A percentile compares a stretch with the other conserved stretches of the same genome.
Evolutionary conservation across 2,329 filamentous ascomycete genomes (phyloP).

Genomic region (Fusarium sp.): DNA sequence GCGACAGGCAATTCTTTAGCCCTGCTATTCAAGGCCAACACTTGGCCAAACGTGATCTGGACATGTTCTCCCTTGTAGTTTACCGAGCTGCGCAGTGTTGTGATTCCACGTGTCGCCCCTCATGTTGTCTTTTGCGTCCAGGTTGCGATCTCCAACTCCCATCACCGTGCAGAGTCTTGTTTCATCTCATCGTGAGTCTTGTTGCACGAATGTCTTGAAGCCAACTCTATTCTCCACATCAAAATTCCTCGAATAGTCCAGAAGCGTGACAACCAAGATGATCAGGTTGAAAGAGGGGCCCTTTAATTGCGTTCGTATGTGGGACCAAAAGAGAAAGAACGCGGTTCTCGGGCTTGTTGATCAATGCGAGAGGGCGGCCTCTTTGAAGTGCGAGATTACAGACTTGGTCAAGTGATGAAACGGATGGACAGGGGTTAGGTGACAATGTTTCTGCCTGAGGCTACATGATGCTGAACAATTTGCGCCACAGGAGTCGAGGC

Average conservation of each 20-base stretch:
- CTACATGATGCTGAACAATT: conserved; percentile 17
- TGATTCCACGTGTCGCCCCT: not conserved
- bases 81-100: not conserved
- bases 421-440: conserved; percentile 12
- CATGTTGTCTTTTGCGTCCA: not conserved
- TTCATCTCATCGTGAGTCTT: conserved; percentile 9
- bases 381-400: conserved; percentile 11
- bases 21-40: not conserved
- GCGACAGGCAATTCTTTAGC: not conserved
- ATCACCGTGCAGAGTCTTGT: not conserved
- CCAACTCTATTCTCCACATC: conserved; percentile 21
- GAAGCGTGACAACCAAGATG: not conserved
- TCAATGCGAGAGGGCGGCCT: conserved; percentile 15
- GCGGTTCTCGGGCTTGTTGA: not conserved
- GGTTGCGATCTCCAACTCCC: not conserved
- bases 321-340: not conserved
- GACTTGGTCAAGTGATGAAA: conserved; percentile 4
- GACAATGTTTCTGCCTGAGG: conserved; percentile 36
- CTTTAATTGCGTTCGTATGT: not conserved
- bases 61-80: not conserved
- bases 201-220: conserved; percentile 24
- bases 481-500: conserved; percentile 21
- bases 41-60: not conserved
- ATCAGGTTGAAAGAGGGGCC: not conserved
- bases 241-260: not conserved